These are phyloP conservation scores for Lupinus albus DNA, from an alignment of 306 rosid species.

Conservation along the genomic window DNA sequence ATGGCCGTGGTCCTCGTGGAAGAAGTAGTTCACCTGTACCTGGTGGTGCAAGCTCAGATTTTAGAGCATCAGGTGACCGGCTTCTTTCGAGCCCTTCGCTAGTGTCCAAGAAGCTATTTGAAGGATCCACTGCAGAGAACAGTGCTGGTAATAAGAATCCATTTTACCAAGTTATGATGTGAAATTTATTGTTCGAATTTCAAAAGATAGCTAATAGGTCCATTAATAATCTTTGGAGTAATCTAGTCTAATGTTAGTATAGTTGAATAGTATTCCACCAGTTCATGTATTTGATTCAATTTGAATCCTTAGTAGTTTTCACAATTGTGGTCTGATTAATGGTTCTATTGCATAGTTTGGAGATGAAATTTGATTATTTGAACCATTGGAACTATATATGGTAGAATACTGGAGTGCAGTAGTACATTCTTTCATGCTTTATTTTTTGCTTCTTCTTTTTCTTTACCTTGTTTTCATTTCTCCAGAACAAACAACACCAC, in stretches of 20 bases:
- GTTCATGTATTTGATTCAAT: conserved; percentile 1
- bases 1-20: conserved; percentile 64
- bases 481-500: conserved; percentile 39
- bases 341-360: conserved; percentile 3
- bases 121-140: conserved; percentile 56
- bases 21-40: conserved; percentile 75
- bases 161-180: conserved; percentile 22
- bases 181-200: conserved; percentile 21
- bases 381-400: conserved; percentile 1
- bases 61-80: conserved; percentile 46
- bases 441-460: background rate
- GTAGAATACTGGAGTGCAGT: background rate
- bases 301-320: conserved; percentile 3
- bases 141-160: conserved; percentile 55
- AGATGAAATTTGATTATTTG: conserved; percentile 21
- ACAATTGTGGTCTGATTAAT: background rate
- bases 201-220: background rate
- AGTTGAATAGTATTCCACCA: background rate
- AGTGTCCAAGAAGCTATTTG: conserved; percentile 55
- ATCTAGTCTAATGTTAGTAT: conserved; percentile 20
- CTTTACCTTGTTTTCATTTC: conserved; percentile 11
- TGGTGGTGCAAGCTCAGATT: conserved; percentile 46
- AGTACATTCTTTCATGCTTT: background rate
- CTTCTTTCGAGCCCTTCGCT: conserved; percentile 45
- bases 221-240: conserved; percentile 12